Evolutionary conservation across 1,284 basidiomycete genomes (phyloP), one percentile per base, ranked within the genome.

Genomic region (Apiotrichum gracile): DNA sequence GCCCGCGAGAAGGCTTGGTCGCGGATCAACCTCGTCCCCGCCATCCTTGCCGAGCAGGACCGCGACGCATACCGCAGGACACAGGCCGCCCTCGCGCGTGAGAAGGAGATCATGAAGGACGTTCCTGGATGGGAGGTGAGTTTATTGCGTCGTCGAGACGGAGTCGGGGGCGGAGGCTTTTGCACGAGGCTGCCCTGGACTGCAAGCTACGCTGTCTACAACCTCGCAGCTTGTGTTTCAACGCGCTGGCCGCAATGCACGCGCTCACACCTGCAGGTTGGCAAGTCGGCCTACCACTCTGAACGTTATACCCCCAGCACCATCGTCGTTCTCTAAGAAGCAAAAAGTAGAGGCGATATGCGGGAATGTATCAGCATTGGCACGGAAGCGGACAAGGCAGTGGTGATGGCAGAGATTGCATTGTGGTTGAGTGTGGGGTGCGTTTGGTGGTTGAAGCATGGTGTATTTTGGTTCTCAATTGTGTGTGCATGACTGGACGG

Each of bases 91-190:
- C 47, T 87, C 54, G 85, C 78, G 47, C 78, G 91, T 51, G 94
- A 98, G 77, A 82, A 82, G 77, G 86, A 85, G 78, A 91, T 97
- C 69, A 98, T 98, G 93, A 90, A 89, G 78, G 88, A 92, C 68
- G 91, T 97, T 37, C 81, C 82, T 50, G 90, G 84, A 51, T 98
- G 94, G 94, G 85, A 91, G 88, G 91, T 92, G 76, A 73, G 88
- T 82, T 3, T 17, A n/a, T 10, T 10, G 9, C 9, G 31, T 5
- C 14, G n/a, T 5, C 14, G n/a, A n/a, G 16, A 9, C 27, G 26
- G n/a, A n/a, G n/a, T n/a, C n/a, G n/a, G n/a, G n/a, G n/a, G n/a
- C n/a, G n/a, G n/a, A n/a, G n/a, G n/a, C n/a, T n/a, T n/a, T n/a
- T n/a, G n/a, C n/a, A n/a, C n/a, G n/a, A n/a, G n/a, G n/a, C n/a